A percentile compares a stretch with the other conserved stretches of the same genome.
Conservation (phyloP, 2,329 filamentous ascomycete species). For the Xylogone sp. region DNA sequence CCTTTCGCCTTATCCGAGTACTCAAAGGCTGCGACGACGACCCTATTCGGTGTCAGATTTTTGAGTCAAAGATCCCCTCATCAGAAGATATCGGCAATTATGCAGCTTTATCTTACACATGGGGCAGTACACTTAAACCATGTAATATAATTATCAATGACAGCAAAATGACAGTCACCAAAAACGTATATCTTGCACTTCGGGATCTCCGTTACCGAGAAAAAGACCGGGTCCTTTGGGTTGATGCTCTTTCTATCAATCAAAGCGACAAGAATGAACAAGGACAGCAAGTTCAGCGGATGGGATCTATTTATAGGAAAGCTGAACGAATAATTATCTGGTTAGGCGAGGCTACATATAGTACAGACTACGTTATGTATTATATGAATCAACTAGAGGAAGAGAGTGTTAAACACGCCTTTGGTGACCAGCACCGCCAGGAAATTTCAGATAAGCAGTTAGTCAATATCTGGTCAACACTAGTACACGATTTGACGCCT, state of each 20-base stretch:
- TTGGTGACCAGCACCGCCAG: background rate
- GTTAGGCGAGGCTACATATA: conserved; percentile 5
- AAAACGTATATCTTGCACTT: conserved; percentile 10
- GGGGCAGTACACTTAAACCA: conserved; percentile 6
- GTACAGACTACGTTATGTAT: conserved; percentile 9
- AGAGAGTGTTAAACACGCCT: conserved; percentile 2
- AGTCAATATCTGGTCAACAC: background rate
- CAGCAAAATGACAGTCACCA: conserved; percentile 6
- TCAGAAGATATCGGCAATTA: conserved; percentile 6
- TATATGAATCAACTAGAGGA: conserved; percentile 5
- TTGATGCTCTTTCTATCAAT: conserved; percentile 10
- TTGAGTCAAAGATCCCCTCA: conserved; percentile 5
- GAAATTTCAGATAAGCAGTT: conserved; percentile 2
- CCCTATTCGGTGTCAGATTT: conserved; percentile 7
- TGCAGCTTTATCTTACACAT: conserved; percentile 12
- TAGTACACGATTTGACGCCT: background rate
- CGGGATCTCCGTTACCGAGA: conserved; percentile 6
- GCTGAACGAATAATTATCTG: conserved; percentile 11
- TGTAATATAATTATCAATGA: conserved; percentile 5
- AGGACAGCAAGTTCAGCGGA: conserved; percentile 3
- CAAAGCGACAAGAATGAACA: conserved; percentile 5
- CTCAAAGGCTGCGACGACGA: conserved; percentile 1
- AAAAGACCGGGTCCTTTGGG: conserved; percentile 3
- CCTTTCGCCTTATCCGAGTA: conserved; percentile 9
- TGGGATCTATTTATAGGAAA: conserved; percentile 13